Conservation (phyloP, 768 basidiomycete genomes). For the Mycena floridula region DNA sequence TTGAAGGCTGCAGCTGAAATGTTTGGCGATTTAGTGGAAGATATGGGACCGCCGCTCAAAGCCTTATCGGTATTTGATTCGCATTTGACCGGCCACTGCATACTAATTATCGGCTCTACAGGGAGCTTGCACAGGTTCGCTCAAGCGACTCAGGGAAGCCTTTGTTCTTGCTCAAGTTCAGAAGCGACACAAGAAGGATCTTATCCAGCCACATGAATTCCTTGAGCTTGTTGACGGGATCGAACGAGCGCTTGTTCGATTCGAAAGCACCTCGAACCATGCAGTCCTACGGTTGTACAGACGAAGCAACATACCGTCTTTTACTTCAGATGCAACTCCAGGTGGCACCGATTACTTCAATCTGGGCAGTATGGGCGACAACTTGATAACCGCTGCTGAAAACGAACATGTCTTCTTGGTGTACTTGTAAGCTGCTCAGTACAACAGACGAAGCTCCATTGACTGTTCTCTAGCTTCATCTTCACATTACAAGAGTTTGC, state of each 20-base stretch:
- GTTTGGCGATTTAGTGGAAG: slow-evolving; percentile 76
- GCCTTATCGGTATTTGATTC: slow-evolving; percentile 55
- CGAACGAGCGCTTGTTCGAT: slow-evolving; percentile 61
- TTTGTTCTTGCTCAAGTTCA: slow-evolving; percentile 49
- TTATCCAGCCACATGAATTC: slow-evolving; percentile 52
- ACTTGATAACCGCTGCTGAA: slow-evolving; percentile 32
- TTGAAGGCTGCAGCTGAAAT: slow-evolving; percentile 60
- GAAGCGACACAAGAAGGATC: slow-evolving; percentile 17
- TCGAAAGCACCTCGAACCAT: slow-evolving; percentile 80
- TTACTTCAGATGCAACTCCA: too few species aligned
- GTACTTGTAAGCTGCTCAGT: slow-evolving; percentile 77
- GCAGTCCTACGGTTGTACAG: slow-evolving; percentile 75
- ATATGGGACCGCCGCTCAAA: slow-evolving; percentile 71
- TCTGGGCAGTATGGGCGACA: too few species aligned
- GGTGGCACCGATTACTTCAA: too few species aligned
- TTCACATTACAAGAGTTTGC: slow-evolving; percentile 96
- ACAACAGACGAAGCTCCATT: too few species aligned
- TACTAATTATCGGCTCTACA: slow-evolving; percentile 18
- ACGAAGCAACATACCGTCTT: slow-evolving; percentile 29
- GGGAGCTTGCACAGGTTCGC: slow-evolving; percentile 54
- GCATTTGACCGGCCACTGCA: neutral
- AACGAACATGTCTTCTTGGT: slow-evolving; percentile 84
- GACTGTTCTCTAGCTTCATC: slow-evolving; percentile 76
- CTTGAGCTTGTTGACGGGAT: slow-evolving; percentile 57
- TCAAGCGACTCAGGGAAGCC: slow-evolving; percentile 59